A percentile compares a stretch with the other conserved stretches of the same genome.
Evolutionary conservation across 495 filamentous ascomycete genomes (phyloP).

Genomic region (Xylaria grammica): DNA sequence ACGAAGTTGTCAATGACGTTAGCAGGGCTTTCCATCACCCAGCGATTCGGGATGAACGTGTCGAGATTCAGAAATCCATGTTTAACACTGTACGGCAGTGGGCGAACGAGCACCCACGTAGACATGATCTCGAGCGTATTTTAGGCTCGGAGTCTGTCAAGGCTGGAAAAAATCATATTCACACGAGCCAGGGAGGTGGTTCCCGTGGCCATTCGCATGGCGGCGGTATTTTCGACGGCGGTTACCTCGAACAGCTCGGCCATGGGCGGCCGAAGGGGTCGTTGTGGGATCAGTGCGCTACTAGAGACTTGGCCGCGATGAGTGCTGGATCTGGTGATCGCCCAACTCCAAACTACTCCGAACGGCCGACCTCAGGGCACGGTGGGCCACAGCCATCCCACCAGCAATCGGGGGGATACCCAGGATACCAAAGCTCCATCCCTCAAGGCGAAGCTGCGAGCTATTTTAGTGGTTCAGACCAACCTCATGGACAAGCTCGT

Average conservation of each 20-base stretch:
- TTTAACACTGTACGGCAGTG: constrained; percentile 80
- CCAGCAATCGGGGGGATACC: constrained; percentile 19
- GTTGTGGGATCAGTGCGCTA: constrained; percentile 57
- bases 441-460: constrained; percentile 35
- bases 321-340: constrained; percentile 20
- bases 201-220: constrained; percentile 40
- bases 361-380: constrained; percentile 17
- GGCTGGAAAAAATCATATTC: constrained; percentile 74
- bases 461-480: constrained; percentile 27
- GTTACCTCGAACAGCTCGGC: constrained; percentile 45
- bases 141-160: constrained; percentile 82
- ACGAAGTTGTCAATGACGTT: constrained; percentile 80
- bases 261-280: constrained; percentile 56
- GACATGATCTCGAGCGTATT: constrained; percentile 68
- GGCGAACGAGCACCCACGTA: constrained; percentile 68
- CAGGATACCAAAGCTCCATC: constrained; percentile 7
- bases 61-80: constrained; percentile 85
- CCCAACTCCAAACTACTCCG: constrained; percentile 30
- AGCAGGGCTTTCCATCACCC: constrained; percentile 88
- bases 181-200: constrained; percentile 29
- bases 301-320: constrained; percentile 48
- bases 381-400: constrained; percentile 22
- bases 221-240: constrained; percentile 46
- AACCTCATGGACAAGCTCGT: neutral
- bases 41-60: constrained; percentile 68